phyloP scores from a whole-genome alignment of 331 rosid genomes.

The Pyrus hybrid region DNA sequence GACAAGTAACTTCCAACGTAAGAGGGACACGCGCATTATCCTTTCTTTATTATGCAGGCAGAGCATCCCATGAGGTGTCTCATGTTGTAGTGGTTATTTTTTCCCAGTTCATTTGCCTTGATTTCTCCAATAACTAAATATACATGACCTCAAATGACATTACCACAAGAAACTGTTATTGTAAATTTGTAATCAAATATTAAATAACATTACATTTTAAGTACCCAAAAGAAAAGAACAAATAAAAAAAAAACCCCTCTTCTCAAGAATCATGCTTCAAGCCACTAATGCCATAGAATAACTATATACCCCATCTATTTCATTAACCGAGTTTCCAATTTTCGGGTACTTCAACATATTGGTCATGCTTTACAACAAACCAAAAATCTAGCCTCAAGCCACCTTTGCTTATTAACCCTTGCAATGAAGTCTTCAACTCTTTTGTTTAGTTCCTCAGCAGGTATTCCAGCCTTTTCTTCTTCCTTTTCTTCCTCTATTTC shows the following conservation, averaged over 20 bases:
- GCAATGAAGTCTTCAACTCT: constrained; percentile 45
- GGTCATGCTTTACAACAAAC: constrained; percentile 8
- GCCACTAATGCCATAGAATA: not conserved
- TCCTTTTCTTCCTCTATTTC: not conserved
- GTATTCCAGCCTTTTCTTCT: constrained; percentile 10
- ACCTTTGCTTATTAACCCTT: constrained; percentile 37
- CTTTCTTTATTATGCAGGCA: no score
- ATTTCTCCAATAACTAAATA: not conserved
- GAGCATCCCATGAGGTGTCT: no score
- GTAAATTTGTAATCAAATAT: not conserved
- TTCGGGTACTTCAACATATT: not conserved
- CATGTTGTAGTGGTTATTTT: no score
- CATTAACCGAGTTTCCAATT: not conserved
- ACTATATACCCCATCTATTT: not conserved
- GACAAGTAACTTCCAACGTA: no score
- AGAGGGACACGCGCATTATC: no score
- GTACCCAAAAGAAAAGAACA: not conserved
- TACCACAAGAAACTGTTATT: not conserved
- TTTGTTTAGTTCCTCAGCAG: constrained; percentile 33
- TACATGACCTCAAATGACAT: not conserved
- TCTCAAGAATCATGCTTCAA: not conserved
- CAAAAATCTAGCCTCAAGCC: constrained; percentile 26
- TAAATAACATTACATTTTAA: not conserved
- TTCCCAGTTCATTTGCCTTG: not conserved
- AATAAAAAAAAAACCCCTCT: not conserved